phyloP scores from a whole-genome alignment of 257 asterid genomes.

The Pogostemon cablin region DNA sequence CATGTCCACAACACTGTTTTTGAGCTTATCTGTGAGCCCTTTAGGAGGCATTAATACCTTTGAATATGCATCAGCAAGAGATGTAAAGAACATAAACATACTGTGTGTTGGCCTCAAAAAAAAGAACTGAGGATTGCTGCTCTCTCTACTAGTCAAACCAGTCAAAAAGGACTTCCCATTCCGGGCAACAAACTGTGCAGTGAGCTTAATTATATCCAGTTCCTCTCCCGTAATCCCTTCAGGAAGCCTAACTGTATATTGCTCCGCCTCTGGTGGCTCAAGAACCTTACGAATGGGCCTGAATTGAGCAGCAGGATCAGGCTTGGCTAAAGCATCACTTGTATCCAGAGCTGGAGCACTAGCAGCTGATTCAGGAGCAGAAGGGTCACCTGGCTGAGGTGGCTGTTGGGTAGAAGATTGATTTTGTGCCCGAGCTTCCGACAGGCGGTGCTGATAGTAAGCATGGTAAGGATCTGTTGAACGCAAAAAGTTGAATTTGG shows the following conservation, averaged over 20 bases:
- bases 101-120: constrained; percentile 92
- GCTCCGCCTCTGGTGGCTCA: constrained; percentile 96
- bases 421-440: constrained; percentile 80
- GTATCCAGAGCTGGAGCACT: constrained; percentile 37
- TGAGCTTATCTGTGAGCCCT: constrained; percentile 73
- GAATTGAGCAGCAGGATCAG: constrained; percentile 75
- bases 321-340: constrained; percentile 51
- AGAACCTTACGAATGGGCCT: constrained; percentile 67
- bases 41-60: constrained; percentile 91
- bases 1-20: constrained; percentile 73
- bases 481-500: constrained; percentile 76
- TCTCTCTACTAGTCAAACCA: constrained; percentile 89
- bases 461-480: constrained; percentile 91
- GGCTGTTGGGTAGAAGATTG: constrained; percentile 49
- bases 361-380: constrained; percentile 33
- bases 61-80: constrained; percentile 94
- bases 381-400: constrained; percentile 48
- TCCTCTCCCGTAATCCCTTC: constrained; percentile 97
- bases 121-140: constrained; percentile 81
- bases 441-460: constrained; percentile 85
- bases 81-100: constrained; percentile 94
- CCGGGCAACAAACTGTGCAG: constrained; percentile 95
- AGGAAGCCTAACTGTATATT: constrained; percentile 85
- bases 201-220: constrained; percentile 85
- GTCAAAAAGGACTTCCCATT: constrained; percentile 90